Conservation (phyloP, 2,329 filamentous ascomycete genomes). For the Teratosphaeria viscida region DNA sequence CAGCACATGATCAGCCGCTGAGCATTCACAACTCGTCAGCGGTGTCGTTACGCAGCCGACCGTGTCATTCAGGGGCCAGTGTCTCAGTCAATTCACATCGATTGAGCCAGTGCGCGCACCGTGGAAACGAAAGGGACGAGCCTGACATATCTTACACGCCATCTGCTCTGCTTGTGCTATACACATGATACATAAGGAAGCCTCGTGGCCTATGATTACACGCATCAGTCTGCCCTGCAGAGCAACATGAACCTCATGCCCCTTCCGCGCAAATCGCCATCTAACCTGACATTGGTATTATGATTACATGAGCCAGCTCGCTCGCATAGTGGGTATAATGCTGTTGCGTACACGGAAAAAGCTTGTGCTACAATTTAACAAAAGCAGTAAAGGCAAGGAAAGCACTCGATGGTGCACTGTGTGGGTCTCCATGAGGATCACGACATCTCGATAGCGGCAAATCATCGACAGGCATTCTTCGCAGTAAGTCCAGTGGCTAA, state of each 20-base stretch:
- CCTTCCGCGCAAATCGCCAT: no score
- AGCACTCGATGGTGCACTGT: background rate
- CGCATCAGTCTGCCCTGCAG: background rate
- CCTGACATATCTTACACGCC: background rate
- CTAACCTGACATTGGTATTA: no score
- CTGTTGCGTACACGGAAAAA: background rate
- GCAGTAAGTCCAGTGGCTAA: conserved; percentile 2
- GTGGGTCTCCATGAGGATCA: background rate
- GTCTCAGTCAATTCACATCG: no score
- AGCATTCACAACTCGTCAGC: no score
- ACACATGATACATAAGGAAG: background rate
- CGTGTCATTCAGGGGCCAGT: no score
- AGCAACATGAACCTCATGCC: background rate
- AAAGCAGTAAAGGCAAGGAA: background rate
- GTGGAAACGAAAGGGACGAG: background rate
- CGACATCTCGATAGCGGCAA: background rate
- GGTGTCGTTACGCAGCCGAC: no score
- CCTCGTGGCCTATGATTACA: background rate
- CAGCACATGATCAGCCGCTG: no score
- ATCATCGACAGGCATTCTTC: background rate
- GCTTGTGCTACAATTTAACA: background rate
- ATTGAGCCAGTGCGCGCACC: background rate
- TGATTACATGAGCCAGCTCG: no score
- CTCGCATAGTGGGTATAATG: background rate
- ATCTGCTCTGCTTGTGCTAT: background rate